These are phyloP conservation scores for Melastoma malabathricum DNA, from an alignment of 345 rosid genomes.

Conservation along the genomic window DNA sequence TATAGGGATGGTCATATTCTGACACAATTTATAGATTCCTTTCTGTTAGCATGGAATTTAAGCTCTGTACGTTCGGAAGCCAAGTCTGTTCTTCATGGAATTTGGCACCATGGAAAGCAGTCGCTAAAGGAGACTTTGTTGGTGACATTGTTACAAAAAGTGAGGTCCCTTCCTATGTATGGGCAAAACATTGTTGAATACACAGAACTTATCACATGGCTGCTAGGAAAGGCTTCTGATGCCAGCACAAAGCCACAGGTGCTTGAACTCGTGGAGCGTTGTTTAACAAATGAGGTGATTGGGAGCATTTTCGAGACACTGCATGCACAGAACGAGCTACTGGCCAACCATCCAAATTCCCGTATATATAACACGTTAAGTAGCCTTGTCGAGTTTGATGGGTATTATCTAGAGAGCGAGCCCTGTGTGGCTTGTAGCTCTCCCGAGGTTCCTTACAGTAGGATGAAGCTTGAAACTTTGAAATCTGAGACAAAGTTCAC, in stretches of 20 bases:
- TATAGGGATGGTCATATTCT: constrained; percentile 60
- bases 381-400: constrained; percentile 93
- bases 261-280: constrained; percentile 56
- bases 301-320: constrained; percentile 79
- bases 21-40: constrained; percentile 82
- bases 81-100: constrained; percentile 73
- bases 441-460: constrained; percentile 95
- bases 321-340: constrained; percentile 86
- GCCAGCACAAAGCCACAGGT: constrained; percentile 55
- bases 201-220: constrained; percentile 73
- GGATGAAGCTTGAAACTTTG: constrained; percentile 95
- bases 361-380: constrained; percentile 86
- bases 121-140: constrained; percentile 68
- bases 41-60: constrained; percentile 92
- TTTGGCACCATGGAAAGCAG: constrained; percentile 90
- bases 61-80: constrained; percentile 92
- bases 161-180: constrained; percentile 62
- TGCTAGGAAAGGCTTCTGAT: constrained; percentile 73
- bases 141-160: constrained; percentile 54
- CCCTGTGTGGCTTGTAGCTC: constrained; percentile 99
- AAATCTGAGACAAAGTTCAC: constrained; percentile 98
- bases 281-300: constrained; percentile 68
- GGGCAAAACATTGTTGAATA: constrained; percentile 95
- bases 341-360: constrained; percentile 99
- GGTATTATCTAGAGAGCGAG: constrained; percentile 98